Percentiles rank a stretch among this genome's conserved stretches.
These are phyloP conservation scores for Pleurotus cornucopiae DNA, from an alignment of 768 basidiomycete genomes.

Conservation along the genomic window DNA sequence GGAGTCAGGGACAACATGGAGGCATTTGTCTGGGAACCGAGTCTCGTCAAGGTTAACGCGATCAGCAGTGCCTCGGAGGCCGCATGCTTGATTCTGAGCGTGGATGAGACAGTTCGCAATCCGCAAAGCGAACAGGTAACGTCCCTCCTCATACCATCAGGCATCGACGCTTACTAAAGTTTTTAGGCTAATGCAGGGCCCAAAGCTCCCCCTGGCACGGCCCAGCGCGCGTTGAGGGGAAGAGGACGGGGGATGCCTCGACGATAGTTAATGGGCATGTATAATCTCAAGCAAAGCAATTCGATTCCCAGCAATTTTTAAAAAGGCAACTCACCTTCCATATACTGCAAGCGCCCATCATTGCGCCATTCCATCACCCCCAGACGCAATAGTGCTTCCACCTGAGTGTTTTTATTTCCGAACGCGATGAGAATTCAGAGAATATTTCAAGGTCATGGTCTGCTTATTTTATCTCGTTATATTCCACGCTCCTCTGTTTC, in stretches of 20 bases:
- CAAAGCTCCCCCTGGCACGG: constrained; percentile 86
- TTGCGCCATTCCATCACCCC: neutral
- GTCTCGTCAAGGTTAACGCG: constrained; percentile 92
- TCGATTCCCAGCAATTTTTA: neutral
- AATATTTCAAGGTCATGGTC: neutral
- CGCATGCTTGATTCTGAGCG: constrained; percentile 90
- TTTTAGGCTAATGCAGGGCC: constrained; percentile 78
- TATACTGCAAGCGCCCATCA: neutral
- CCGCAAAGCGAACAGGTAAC: constrained; percentile 88
- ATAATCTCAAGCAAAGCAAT: neutral
- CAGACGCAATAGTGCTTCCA: neutral
- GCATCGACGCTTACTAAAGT: constrained; percentile 14
- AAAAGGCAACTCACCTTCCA: neutral
- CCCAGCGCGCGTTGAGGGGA: constrained; percentile 80
- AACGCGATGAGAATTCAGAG: too few relatives aligned
- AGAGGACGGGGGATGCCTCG: constrained; percentile 81
- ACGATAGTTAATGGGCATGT: constrained; percentile 37
- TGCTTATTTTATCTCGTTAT: neutral
- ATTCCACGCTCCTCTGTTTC: neutral
- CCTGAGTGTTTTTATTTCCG: neutral
- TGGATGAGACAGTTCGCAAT: constrained; percentile 96
- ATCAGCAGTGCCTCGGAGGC: constrained; percentile 95
- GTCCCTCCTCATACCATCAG: neutral
- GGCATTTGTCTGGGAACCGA: constrained; percentile 98
- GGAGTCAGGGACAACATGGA: constrained; percentile 96